A percentile compares a stretch with the other conserved stretches of the same genome.
Evolutionary conservation across 257 asterid genomes (phyloP).

Genomic region (Nicotiana tabacum): DNA sequence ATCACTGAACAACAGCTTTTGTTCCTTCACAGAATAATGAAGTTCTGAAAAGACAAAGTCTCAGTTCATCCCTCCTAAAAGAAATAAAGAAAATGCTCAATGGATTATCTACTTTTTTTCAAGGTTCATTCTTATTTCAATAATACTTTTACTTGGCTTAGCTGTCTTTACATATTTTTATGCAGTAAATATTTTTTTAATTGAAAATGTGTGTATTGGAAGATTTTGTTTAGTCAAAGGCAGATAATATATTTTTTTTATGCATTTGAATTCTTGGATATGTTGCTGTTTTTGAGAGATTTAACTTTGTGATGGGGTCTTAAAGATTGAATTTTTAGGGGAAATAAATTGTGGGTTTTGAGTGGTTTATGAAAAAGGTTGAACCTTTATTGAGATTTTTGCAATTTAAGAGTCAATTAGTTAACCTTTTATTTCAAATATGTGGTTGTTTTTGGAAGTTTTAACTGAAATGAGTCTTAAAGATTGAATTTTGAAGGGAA

Average conservation of each 20-base stretch:
- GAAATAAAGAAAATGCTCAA: conserved; percentile 6
- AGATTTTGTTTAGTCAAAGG: conserved; percentile 16
- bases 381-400: background rate
- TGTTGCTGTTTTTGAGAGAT: conserved; percentile 2
- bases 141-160: conserved; percentile 6
- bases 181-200: background rate
- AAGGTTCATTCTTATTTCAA: conserved; percentile 20
- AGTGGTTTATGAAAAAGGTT: background rate
- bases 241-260: background rate
- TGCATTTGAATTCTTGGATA: background rate
- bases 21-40: conserved; percentile 9
- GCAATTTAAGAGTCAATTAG: background rate
- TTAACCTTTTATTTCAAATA: background rate
- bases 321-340: background rate
- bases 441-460: background rate
- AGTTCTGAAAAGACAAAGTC: conserved; percentile 38
- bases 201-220: conserved; percentile 7
- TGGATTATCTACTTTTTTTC: conserved; percentile 29
- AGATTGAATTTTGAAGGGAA: background rate
- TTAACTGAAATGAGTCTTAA: conserved; percentile 7
- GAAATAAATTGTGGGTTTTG: background rate
- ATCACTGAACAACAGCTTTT: conserved; percentile 11
- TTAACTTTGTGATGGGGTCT: background rate
- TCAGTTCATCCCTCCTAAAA: conserved; percentile 20
- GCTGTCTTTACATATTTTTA: conserved; percentile 24